Evolutionary conservation across 1,284 basidiomycete species (phyloP), one percentile per base, ranked within the genome.

Genomic region (Trichosporon faecale): DNA sequence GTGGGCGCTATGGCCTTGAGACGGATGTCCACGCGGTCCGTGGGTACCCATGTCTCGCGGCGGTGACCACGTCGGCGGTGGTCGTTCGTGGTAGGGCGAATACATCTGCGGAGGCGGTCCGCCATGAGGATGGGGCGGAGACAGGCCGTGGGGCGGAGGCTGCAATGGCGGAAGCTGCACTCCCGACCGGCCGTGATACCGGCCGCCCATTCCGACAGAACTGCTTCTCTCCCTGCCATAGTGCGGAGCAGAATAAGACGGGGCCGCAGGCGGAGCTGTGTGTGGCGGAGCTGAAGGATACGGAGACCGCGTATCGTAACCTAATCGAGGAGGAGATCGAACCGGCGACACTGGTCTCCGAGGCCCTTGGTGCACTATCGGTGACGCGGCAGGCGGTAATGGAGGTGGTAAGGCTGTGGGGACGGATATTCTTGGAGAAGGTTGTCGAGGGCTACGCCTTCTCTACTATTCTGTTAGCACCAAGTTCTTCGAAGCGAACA

Each of bases 11-110:
- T 61, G 57, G 18, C 57, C 29, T 14, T 16, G 57, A 16, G 57
- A 7, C 3, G 57, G 27, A 18, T 61, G 57, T 29, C 57, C 57
- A 9, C 57, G 57, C 29, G 18, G 57, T 31, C 57, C 57, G 29
- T 61, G 57, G 12, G 57, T 4, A 61, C 57, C 29, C 31, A 61
- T 9, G 11, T 61, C 57, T 3, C 57, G 57, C 2, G 57, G 57
- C 18, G 63, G 63, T 25, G 63, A 64, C 63, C 63, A 64, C 1
- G 21, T 40, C 35, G 63, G 35, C 11, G 63, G 63, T 8, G 35
- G 33, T 9, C 33, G 37, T 44, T 64, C 63, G 14, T 44, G 63
- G 16, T 64, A 64, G 14, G 63, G 63, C 35, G 63, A 64, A 23
- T 40, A 64, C 37, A 44, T 37, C 21, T 8, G 63, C 21, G 33